A percentile compares a stretch with the other conserved stretches of the same genome.
Evolutionary conservation across 2,329 filamentous ascomycete genomes (phyloP).

Genomic region (Botrytis fabae): DNA sequence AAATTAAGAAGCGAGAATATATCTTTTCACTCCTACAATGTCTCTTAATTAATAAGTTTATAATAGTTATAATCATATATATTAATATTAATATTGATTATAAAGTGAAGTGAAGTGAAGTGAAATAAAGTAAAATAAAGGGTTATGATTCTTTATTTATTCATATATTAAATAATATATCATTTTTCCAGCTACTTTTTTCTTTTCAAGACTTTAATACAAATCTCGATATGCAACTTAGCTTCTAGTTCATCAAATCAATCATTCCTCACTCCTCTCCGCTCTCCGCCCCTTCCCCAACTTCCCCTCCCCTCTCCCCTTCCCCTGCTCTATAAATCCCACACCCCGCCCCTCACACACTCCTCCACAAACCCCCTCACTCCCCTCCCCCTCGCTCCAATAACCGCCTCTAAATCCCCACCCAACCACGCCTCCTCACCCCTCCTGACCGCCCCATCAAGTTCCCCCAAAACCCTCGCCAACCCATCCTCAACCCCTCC

Average conservation of each 20-base stretch:
- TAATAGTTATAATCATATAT: too few species aligned
- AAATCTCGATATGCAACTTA: background rate
- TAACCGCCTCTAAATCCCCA: background rate
- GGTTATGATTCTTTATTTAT: too few species aligned
- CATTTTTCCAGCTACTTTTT: background rate
- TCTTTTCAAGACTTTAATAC: background rate
- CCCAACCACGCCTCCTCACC: conserved; percentile 5
- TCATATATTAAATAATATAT: background rate
- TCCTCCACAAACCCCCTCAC: conserved; percentile 4
- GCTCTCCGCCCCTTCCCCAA: background rate
- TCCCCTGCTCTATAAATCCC: background rate
- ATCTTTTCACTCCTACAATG: too few species aligned
- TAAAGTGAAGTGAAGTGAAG: too few species aligned
- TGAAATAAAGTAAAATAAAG: too few species aligned
- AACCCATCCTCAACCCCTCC: conserved; percentile 1
- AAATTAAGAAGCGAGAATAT: too few species aligned
- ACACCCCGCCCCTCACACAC: background rate
- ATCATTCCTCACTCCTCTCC: background rate
- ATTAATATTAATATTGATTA: too few species aligned
- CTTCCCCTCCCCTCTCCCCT: too few species aligned
- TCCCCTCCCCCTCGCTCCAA: background rate
- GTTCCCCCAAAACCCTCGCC: background rate
- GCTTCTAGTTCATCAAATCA: background rate
- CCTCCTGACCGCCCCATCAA: conserved; percentile 4
- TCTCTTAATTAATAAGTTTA: too few species aligned